A percentile compares a stretch with the other conserved stretches of the same genome.
phyloP scores from a whole-genome alignment of 768 basidiomycete genomes.

The Sutorius australiensis region DNA sequence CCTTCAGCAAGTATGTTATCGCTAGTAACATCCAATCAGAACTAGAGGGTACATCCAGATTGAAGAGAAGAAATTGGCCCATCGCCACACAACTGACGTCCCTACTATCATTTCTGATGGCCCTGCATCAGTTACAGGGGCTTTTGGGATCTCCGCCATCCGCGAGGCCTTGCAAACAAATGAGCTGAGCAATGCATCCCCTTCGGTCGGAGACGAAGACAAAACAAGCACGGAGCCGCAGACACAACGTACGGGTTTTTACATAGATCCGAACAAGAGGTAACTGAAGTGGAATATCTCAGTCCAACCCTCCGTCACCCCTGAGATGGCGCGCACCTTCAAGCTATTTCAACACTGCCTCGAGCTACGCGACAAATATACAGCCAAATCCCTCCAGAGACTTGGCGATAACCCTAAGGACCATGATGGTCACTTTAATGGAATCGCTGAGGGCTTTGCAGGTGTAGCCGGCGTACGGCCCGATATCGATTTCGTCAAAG shows the following conservation, averaged over 20 bases:
- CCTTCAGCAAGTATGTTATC: constrained; percentile 59
- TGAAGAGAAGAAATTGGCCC: constrained; percentile 68
- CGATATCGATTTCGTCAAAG: constrained; percentile 42
- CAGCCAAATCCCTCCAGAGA: constrained; percentile 78
- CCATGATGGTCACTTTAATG: constrained; percentile 75
- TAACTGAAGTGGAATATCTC: constrained; percentile 4
- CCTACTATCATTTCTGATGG: constrained; percentile 22
- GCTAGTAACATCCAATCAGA: not conserved
- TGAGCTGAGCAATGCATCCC: constrained; percentile 11
- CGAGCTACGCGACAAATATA: constrained; percentile 94
- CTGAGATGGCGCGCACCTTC: constrained; percentile 56
- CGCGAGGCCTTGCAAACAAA: constrained; percentile 24
- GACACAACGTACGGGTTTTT: constrained; percentile 26
- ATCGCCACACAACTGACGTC: constrained; percentile 60
- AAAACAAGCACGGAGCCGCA: constrained; percentile 32
- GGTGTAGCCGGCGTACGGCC: constrained; percentile 68
- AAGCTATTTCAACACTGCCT: constrained; percentile 80
- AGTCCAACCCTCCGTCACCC: constrained; percentile 27
- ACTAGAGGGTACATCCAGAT: constrained; percentile 43
- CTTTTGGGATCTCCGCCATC: constrained; percentile 38
- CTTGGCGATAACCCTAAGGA: constrained; percentile 94
- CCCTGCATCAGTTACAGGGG: constrained; percentile 34
- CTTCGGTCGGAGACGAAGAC: constrained; percentile 37
- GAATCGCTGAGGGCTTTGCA: constrained; percentile 57
- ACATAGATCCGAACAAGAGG: not conserved